Percentiles rank a stretch among this genome's conserved stretches.
phyloP scores from a whole-genome alignment of 2,329 filamentous ascomycete genomes.

The Alternaria angustiovoidea region DNA sequence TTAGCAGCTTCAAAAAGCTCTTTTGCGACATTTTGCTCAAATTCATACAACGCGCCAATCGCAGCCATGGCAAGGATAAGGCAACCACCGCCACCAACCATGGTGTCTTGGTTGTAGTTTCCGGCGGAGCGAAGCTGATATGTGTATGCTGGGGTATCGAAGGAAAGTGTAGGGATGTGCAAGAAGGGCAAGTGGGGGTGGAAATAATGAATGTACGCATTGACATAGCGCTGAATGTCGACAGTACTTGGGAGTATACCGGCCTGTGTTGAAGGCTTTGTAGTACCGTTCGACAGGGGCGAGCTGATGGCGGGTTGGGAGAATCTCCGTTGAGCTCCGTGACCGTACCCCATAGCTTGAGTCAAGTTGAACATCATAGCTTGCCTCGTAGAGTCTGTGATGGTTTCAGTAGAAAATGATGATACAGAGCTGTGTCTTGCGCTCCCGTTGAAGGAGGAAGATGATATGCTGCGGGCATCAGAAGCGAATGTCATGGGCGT shows the following conservation, averaged over 20 bases:
- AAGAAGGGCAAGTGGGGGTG: conserved; percentile 95
- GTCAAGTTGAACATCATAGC: conserved; percentile 68
- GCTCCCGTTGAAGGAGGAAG: conserved; percentile 74
- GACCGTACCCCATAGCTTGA: conserved; percentile 64
- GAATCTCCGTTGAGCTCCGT: conserved; percentile 61
- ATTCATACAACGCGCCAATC: conserved; percentile 86
- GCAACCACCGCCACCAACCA: conserved; percentile 82
- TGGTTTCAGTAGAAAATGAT: conserved; percentile 69
- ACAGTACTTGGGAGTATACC: conserved; percentile 77
- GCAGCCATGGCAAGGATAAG: conserved; percentile 87
- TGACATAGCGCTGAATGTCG: conserved; percentile 89
- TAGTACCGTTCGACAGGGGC: conserved; percentile 53
- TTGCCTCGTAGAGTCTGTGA: conserved; percentile 71
- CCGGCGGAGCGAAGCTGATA: conserved; percentile 66
- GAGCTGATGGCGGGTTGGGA: conserved; percentile 66
- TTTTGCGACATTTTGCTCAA: conserved; percentile 79
- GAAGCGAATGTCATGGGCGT: conserved; percentile 74
- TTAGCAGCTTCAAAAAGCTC: conserved; percentile 92
- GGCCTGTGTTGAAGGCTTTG: conserved; percentile 54
- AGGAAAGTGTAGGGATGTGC: conserved; percentile 89
- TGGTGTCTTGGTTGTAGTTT: conserved; percentile 62
- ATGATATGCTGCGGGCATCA: conserved; percentile 68
- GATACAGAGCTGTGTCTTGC: conserved; percentile 67
- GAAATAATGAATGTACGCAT: conserved; percentile 89
- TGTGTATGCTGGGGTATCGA: conserved; percentile 77